Base-by-base conservation (phyloP, 805 yeast genomes). In the Teunomyces barrocoloradensis region DNA sequence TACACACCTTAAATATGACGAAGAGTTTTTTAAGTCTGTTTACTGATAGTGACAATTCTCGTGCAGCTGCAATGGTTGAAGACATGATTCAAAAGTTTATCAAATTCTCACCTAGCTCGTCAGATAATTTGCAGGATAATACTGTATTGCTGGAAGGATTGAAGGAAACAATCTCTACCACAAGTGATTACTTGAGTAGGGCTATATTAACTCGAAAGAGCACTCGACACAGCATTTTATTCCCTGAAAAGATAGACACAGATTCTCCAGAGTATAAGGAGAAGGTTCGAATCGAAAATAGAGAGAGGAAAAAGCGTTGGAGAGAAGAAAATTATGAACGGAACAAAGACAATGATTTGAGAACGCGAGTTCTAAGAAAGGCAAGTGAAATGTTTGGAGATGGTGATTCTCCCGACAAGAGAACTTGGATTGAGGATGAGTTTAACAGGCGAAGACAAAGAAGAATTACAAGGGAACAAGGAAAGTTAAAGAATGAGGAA, bases 281-380 rank as follows among this genome's bases (percentile, higher is more conserved):
- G 56, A 76, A 80, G 51, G 71, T 83, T 9, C 68, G 90, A 42
- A 56, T 77, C 21, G 91, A 82, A 42, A 89, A 89, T 58, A 71
- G 96, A 42, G 87, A 82, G 45, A 71, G 96, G 17, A 89, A 89
- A 68, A 84, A 86, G 67, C 78, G 80, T 54, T 89, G 96, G 96
- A 75, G 96, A 58, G 91, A 82, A 53, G 83, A 80, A 23, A 89
- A 92, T 60, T 78, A 80, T 6, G 85, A 85, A 50, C 75, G 94
- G 53, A 91, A 91, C 64, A 85, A 88, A 68, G 96, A 90, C 63
- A 85, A 89, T 57, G 98, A 92, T 60, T 71, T 92, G 46, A 75
- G 96, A 44, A 81, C 87, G 0, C 73, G 98, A 46, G 84, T 92
- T 17, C 76, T 79, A 53, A 85, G 84, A 53, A 73, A 94, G 35